These are phyloP conservation scores for Aspergillus carbonarius DNA, from an alignment of 2,329 filamentous ascomycete genomes.

Conservation along the genomic window DNA sequence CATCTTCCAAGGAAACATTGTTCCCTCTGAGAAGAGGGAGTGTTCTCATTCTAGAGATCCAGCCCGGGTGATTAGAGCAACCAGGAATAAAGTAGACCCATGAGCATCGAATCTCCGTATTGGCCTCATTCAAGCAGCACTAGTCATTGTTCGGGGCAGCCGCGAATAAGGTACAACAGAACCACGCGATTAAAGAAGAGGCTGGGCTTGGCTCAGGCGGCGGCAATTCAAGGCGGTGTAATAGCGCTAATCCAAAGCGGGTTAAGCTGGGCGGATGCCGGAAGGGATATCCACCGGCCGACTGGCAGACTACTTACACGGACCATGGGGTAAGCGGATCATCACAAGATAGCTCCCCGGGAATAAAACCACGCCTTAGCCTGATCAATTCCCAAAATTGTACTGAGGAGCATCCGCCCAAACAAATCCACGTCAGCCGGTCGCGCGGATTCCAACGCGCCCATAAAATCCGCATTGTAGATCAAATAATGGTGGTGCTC, in stretches of 20 bases:
- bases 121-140: too few relatives aligned
- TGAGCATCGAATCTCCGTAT: too few relatives aligned
- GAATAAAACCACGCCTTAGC: slow-evolving; percentile 27
- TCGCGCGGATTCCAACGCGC: slow-evolving; percentile 19
- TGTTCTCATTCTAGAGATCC: neutral
- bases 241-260: neutral
- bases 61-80: too few relatives aligned
- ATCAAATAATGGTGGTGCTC: slow-evolving; percentile 29
- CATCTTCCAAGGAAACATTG: slow-evolving; percentile 13
- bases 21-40: slow-evolving; percentile 13
- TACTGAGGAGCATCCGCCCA: slow-evolving; percentile 30
- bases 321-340: neutral
- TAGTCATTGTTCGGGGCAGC: neutral
- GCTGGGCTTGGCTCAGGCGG: too few relatives aligned
- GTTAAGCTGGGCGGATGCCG: neutral
- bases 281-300: neutral
- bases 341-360: slow-evolving; percentile 18
- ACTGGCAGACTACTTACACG: too few relatives aligned
- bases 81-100: too few relatives aligned
- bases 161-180: neutral
- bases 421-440: slow-evolving; percentile 30
- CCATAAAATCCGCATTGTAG: slow-evolving; percentile 24
- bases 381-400: slow-evolving; percentile 25
- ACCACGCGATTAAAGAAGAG: too few relatives aligned
- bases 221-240: too few relatives aligned